phyloP scores from a whole-genome alignment of 495 filamentous ascomycete species.

The Podospora pseudocomata region DNA sequence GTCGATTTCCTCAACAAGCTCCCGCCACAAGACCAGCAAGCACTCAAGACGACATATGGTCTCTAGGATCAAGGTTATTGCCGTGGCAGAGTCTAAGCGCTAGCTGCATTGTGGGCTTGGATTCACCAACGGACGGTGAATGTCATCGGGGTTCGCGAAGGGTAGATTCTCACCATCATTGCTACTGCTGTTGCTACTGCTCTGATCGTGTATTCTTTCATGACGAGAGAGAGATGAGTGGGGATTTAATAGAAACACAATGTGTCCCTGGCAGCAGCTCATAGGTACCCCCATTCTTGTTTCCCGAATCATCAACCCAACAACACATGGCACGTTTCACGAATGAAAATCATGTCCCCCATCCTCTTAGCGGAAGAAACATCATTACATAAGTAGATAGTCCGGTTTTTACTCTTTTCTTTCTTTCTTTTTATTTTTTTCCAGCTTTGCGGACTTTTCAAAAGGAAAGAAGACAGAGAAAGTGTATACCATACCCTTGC shows the following conservation, averaged over 20 bases:
- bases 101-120: neutral
- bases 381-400: neutral
- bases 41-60: conserved; percentile 42
- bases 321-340: neutral
- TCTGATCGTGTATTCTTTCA: neutral
- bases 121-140: neutral
- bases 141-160: neutral
- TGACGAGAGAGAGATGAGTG: neutral
- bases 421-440: neutral
- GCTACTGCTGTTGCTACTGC: conserved; percentile 1
- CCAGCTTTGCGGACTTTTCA: neutral
- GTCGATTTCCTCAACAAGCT: conserved; percentile 71
- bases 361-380: neutral
- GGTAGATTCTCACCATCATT: neutral
- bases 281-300: neutral
- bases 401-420: neutral
- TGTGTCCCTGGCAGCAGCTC: neutral
- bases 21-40: conserved; percentile 56
- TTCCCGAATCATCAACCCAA: neutral
- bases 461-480: neutral
- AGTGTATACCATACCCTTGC: neutral
- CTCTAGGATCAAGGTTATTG: conserved; percentile 4
- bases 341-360: no score
- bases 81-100: neutral
- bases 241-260: neutral